phyloP scores from a whole-genome alignment of 2,329 filamentous ascomycete species.

The Didymellaceae sp. region DNA sequence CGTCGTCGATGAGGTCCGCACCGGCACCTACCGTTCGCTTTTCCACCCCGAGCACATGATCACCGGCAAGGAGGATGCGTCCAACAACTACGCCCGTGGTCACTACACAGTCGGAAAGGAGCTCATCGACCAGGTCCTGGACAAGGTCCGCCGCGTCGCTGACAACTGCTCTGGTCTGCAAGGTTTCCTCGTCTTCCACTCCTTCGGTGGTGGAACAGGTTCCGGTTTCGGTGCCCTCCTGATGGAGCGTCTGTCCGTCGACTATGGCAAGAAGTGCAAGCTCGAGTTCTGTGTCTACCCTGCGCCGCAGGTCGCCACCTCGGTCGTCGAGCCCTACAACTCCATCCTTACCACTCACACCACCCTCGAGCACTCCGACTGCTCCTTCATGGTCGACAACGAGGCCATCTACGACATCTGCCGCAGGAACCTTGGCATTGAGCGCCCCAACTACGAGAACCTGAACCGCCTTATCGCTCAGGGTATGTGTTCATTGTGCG shows the following conservation, averaged over 20 bases:
- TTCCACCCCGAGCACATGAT: conserved; percentile 99
- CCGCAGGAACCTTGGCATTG: conserved; percentile 94
- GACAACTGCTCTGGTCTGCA: conserved; percentile 97
- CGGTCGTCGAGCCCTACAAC: conserved; percentile 99
- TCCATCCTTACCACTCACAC: conserved; percentile 99
- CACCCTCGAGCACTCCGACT: conserved; percentile 98
- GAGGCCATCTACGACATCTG: conserved; percentile 99
- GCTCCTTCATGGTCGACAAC: conserved; percentile 99
- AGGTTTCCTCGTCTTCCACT: conserved; percentile 99
- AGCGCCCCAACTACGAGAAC: conserved; percentile 98
- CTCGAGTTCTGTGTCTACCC: conserved; percentile 99
- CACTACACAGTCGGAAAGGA: conserved; percentile 99
- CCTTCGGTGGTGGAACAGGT: conserved; percentile 97
- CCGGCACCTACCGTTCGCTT: conserved; percentile 90
- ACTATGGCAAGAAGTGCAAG: conserved; percentile 99
- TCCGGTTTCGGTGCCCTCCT: conserved; percentile 98
- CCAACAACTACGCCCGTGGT: conserved; percentile 99
- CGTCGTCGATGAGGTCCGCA: conserved; percentile 98
- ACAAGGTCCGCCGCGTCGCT: conserved; percentile 96
- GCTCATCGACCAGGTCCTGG: conserved; percentile 95
- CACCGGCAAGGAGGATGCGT: conserved; percentile 99
- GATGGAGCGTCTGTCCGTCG: conserved; percentile 98
- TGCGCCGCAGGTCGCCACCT: conserved; percentile 94
- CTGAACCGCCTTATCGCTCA: conserved; percentile 98
- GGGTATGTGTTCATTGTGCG: conserved; percentile 60